These are phyloP conservation scores for Fusarium foetens DNA, from an alignment of 2,329 filamentous ascomycete species.

Conservation along the genomic window DNA sequence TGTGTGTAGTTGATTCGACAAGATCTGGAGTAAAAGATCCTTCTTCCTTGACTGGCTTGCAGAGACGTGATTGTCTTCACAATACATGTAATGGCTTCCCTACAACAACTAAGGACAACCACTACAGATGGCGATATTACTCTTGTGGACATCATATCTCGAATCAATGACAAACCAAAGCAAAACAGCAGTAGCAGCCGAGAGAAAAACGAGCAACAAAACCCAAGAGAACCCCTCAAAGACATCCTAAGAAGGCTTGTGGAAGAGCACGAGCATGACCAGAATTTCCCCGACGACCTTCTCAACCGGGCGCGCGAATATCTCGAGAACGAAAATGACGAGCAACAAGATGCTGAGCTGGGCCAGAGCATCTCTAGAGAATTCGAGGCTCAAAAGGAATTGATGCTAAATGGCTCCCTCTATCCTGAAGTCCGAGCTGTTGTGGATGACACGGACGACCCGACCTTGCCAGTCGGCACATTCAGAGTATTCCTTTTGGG, in stretches of 20 bases:
- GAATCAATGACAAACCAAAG: not conserved
- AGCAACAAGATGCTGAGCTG: constrained; percentile 21
- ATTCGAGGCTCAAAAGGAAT: constrained; percentile 35
- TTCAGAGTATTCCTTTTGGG: constrained; percentile 54
- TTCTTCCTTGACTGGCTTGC: not conserved
- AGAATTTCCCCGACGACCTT: constrained; percentile 57
- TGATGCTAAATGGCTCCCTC: constrained; percentile 50
- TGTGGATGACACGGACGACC: constrained; percentile 56
- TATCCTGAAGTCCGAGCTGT: constrained; percentile 58
- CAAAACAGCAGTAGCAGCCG: not conserved
- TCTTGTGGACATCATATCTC: not conserved
- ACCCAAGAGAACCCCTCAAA: not conserved
- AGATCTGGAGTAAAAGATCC: not conserved
- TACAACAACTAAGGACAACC: not conserved
- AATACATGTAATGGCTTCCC: not conserved
- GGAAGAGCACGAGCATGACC: constrained; percentile 56
- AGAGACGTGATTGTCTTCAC: not conserved
- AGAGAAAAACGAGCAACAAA: not conserved
- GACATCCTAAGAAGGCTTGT: constrained; percentile 43
- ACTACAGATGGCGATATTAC: not conserved
- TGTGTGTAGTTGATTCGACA: not conserved
- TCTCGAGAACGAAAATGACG: constrained; percentile 39
- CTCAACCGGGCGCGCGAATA: constrained; percentile 55
- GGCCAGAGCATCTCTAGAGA: constrained; percentile 33
- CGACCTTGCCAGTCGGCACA: constrained; percentile 53